These are phyloP conservation scores for Kodamaea sp. DNA, from an alignment of 1,139 yeast species.

Conservation along the genomic window DNA sequence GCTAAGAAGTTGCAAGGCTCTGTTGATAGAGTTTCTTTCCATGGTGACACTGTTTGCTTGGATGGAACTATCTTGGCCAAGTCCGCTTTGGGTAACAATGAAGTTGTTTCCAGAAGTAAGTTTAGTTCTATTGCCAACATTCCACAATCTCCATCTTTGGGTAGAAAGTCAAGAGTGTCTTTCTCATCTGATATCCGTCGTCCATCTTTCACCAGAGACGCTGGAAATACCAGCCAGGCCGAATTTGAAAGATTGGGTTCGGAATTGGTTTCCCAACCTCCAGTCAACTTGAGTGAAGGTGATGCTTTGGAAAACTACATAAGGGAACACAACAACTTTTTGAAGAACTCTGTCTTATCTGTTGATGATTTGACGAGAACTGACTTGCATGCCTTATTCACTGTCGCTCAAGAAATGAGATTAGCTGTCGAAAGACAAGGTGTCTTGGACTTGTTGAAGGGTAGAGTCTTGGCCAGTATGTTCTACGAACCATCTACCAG, in stretches of 20 bases:
- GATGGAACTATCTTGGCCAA: conserved; percentile 71
- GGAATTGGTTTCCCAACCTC: conserved; percentile 73
- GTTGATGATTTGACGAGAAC: conserved; percentile 85
- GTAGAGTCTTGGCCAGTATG: conserved; percentile 90
- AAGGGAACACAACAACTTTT: conserved; percentile 82
- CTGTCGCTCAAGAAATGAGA: conserved; percentile 98
- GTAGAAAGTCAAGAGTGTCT: conserved; percentile 49
- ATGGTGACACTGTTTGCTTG: conserved; percentile 76
- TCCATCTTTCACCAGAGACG: conserved; percentile 41
- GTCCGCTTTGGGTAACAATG: conserved; percentile 63
- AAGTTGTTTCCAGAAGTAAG: conserved; percentile 43
- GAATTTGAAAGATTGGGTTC: conserved; percentile 64
- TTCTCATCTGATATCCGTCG: conserved; percentile 44
- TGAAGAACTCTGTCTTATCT: conserved; percentile 83
- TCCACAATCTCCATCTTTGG: conserved; percentile 49
- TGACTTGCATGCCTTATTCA: conserved; percentile 88
- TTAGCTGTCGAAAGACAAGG: conserved; percentile 97
- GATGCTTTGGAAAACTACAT: conserved; percentile 74
- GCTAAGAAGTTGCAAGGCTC: conserved; percentile 63
- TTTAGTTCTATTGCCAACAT: conserved; percentile 40
- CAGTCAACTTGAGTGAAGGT: conserved; percentile 70
- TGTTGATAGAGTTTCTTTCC: conserved; percentile 83
- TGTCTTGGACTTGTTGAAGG: conserved; percentile 84
- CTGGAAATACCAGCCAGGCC: conserved; percentile 34
- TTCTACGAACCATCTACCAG: conserved; percentile 99